Percentiles rank a stretch among this genome's conserved stretches.
phyloP scores from a whole-genome alignment of 2,329 filamentous ascomycete species.

The Lecanoromycetidae sp. region DNA sequence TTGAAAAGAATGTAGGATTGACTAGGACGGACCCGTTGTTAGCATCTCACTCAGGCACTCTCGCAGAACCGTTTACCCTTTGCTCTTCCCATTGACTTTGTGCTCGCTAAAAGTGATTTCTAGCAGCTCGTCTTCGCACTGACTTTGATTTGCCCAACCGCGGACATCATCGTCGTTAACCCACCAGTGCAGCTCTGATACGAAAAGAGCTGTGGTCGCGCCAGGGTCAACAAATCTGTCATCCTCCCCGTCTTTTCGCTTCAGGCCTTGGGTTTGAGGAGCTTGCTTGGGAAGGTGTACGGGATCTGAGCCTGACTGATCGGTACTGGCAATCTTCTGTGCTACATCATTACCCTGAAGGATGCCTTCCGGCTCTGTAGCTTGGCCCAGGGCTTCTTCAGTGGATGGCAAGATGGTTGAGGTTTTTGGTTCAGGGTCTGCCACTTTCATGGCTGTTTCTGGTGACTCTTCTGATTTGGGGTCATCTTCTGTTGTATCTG shows the following conservation, averaged over 20 bases:
- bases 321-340: constrained; percentile 35
- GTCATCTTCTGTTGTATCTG: constrained; percentile 17
- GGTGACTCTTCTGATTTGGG: constrained; percentile 30
- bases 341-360: constrained; percentile 13
- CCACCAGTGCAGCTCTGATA: constrained; percentile 94
- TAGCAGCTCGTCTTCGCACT: constrained; percentile 70
- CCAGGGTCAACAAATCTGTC: constrained; percentile 46
- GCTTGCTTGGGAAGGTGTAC: constrained; percentile 30
- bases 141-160: constrained; percentile 69
- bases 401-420: neutral
- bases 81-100: constrained; percentile 97
- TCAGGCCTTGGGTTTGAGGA: constrained; percentile 44
- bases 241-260: constrained; percentile 48
- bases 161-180: constrained; percentile 90
- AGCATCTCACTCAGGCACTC: constrained; percentile 12
- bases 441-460: constrained; percentile 21
- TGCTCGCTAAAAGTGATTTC: constrained; percentile 97
- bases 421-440: neutral
- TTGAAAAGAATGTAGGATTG: constrained; percentile 77
- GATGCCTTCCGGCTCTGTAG: constrained; percentile 21
- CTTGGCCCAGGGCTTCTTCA: neutral
- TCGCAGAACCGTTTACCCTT: constrained; percentile 54
- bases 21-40: constrained; percentile 25
- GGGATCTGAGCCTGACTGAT: constrained; percentile 28
- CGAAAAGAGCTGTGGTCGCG: constrained; percentile 60